Evolutionary conservation across 352 stramenopile genomes (phyloP), one percentile per base, ranked within the genome.

Genomic region (Pythium chondricola): DNA sequence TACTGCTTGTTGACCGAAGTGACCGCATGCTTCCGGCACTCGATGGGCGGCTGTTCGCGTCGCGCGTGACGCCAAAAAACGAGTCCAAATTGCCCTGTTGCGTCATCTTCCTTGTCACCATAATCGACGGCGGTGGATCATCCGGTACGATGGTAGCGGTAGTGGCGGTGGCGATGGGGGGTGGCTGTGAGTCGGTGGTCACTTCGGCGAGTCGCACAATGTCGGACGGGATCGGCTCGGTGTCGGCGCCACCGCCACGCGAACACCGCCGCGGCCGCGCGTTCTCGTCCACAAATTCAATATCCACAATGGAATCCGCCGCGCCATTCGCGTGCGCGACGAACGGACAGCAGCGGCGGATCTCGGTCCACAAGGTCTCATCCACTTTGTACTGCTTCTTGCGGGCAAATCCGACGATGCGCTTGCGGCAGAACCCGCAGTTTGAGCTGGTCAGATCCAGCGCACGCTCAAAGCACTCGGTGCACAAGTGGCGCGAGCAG

Each of bases 391-490:
- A 72, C 24, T 77, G 71, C 53, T 88, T 87, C 47, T 75, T 86
- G 24, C 80, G 70, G 9, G 77, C 77, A 49, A 88, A 81, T 8
- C 80, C 76, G 20, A 91, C 74, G 32, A 91, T 71, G 24, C 80
- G 76, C 39, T 81, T 80, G 26, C 80, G 64, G 49, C 80, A 91
- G 58, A 91, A 91, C 31, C 76, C 76, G 55, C 80, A 91, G 60
- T 85, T 86, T 40, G 76, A 72, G 29, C 72, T 86, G 13, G 80
- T 91, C 40, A 91, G 61, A 53, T 84, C 74, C 33, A 91, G 52
- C 18, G 68, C 68, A 31, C 77, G 76, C 51, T 88, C 73, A 48
- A 91, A 88, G 44, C 80, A 91, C 45, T 71, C 73, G 39, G 64
- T 61, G 48, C 80, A 91, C 43, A 91, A 66, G 44, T 84, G 74